Evolutionary conservation across 2,329 filamentous ascomycete species (phyloP), one percentile per base, ranked within the genome.

Genomic region (Huntiella omanensis): DNA sequence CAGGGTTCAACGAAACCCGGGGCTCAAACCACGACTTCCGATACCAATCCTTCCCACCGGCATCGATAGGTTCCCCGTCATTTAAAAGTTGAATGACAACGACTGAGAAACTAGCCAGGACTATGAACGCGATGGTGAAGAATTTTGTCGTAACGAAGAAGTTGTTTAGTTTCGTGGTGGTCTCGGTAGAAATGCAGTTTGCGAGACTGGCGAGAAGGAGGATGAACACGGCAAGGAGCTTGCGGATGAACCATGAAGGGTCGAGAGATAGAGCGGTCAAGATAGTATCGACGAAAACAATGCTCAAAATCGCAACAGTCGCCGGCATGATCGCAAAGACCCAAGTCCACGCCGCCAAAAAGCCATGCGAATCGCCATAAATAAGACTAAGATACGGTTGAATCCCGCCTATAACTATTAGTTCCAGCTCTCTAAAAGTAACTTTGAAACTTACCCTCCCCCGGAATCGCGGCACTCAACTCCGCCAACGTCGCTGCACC

Each of bases 321-420:
- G 73, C 73, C 0, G 75, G 75, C 67, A 77, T 79, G 17, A 77
- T 69, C 15, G 70, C 72, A 4, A 78, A 66, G 46, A 79, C 69
- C 70, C 75, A 79, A 0, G 74, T 73, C 75, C 75, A 80, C 0
- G 73, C 73, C 4, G 73, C 72, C 4, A 78, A 56, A 53, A 77
- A 79, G n/a, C 73, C 75, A 42, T 69, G 67, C 2, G 71, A 59
- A 43, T 77, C 72, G 28, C 75, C 75, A 50, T 68, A 79, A 33
- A 77, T 69, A 55, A 74, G 68, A 52, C 68, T 65, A 5, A 80
- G 64, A 52, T 75, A 79, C 11, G 73, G 72, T 53, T 79, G 75
- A 40, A 78, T 68, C 12, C 75, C 75, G 4, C 75, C 71, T 64
- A 34, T 16, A 11, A 16, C 7, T 4, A n/a, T 38, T 13, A 38